Percentiles rank a stretch among this genome's conserved stretches.
phyloP scores from a whole-genome alignment of 495 filamentous ascomycete genomes.

The Podospora didyma region DNA sequence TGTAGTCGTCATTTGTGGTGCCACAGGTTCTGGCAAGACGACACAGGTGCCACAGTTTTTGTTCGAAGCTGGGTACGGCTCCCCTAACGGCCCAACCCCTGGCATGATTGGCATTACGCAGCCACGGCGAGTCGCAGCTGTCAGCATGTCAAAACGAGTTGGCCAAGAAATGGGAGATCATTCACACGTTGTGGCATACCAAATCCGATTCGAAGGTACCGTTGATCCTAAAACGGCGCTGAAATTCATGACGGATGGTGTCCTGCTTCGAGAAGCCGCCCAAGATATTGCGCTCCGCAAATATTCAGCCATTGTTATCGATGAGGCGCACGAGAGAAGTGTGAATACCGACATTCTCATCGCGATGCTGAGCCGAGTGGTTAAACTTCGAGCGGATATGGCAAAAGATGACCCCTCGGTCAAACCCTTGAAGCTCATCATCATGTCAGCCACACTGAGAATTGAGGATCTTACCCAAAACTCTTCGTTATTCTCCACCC shows the following conservation, averaged over 20 bases:
- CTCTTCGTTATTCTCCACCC: conserved; percentile 66
- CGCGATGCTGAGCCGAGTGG: conserved; percentile 90
- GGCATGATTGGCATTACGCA: conserved; percentile 96
- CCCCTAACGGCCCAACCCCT: conserved; percentile 67
- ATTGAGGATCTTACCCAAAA: conserved; percentile 91
- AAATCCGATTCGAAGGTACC: conserved; percentile 90
- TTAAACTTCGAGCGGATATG: conserved; percentile 58
- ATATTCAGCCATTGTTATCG: conserved; percentile 90
- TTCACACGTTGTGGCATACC: conserved; percentile 73
- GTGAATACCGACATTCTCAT: conserved; percentile 97
- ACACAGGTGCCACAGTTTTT: conserved; percentile 96
- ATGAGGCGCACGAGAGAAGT: conserved; percentile 96
- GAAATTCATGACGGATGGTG: conserved; percentile 99
- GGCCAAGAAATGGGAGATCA: conserved; percentile 73
- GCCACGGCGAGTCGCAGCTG: conserved; percentile 85
- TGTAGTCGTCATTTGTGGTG: conserved; percentile 86
- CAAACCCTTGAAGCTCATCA: conserved; percentile 84
- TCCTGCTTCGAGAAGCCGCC: conserved; percentile 84
- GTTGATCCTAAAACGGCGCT: conserved; percentile 80
- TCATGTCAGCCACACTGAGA: conserved; percentile 95
- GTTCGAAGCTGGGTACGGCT: conserved; percentile 89
- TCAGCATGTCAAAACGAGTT: conserved; percentile 93
- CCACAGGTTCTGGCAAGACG: conserved; percentile 95
- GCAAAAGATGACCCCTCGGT: conserved; percentile 47
- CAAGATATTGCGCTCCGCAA: conserved; percentile 88